These are phyloP conservation scores for Neurospora sublineolata DNA, from an alignment of 495 filamentous ascomycete species.

Conservation along the genomic window DNA sequence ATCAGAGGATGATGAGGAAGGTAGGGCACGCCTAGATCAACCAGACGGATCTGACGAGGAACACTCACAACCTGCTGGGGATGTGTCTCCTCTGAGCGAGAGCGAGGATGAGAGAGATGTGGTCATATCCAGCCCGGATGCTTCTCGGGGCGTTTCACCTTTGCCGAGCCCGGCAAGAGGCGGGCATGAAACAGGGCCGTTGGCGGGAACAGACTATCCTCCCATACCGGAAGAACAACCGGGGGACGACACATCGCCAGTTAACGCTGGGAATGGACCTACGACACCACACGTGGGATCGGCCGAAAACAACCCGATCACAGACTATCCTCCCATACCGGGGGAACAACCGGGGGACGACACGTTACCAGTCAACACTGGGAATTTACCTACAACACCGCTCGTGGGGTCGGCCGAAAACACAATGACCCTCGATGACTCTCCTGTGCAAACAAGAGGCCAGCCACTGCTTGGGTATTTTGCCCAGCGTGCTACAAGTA, in stretches of 20 bases:
- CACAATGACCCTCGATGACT: conserved; percentile 4
- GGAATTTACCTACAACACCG: background rate
- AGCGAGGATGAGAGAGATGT: background rate
- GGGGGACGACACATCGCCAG: background rate
- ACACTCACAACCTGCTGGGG: background rate
- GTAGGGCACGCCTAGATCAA: background rate
- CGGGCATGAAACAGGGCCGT: background rate
- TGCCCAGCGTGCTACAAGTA: background rate
- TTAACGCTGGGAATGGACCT: background rate
- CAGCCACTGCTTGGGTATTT: background rate
- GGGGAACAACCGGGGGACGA: background rate
- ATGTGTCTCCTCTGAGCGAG: conserved; percentile 9
- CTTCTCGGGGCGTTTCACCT: background rate
- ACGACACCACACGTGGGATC: background rate
- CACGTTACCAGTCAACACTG: background rate
- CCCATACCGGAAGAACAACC: background rate
- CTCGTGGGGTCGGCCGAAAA: background rate
- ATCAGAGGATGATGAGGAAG: background rate
- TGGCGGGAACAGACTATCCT: background rate
- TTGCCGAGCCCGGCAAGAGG: background rate
- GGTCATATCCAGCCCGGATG: background rate
- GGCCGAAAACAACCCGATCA: conserved; percentile 3
- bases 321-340: background rate
- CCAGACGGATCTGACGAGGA: conserved; percentile 1
- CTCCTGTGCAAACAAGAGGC: background rate